These are phyloP conservation scores for Nasturtium officinale DNA, from an alignment of 345 rosid genomes.

Conservation along the genomic window DNA sequence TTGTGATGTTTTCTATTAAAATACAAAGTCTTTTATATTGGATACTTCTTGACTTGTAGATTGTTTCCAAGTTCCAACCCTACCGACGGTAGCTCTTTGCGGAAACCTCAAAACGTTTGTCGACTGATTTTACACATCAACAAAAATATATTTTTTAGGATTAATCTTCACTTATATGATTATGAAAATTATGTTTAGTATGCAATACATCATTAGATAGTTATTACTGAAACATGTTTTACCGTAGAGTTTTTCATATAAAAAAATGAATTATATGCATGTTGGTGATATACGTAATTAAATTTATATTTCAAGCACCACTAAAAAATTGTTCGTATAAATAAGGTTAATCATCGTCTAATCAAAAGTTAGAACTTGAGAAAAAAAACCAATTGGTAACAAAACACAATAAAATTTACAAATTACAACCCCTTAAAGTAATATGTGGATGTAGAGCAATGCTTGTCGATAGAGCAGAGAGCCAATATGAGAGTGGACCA, in stretches of 20 bases:
- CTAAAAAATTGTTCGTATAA: neutral
- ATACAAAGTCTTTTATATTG: neutral
- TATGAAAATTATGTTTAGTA: neutral
- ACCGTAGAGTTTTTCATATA: neutral
- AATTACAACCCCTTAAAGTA: neutral
- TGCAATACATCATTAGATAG: neutral
- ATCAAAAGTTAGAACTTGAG: neutral
- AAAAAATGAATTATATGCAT: neutral
- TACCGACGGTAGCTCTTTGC: neutral
- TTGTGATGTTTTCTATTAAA: constrained; percentile 1
- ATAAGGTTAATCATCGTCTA: neutral
- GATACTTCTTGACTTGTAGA: neutral
- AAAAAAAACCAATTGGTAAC: neutral
- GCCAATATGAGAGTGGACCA: constrained; percentile 37
- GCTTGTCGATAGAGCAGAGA: constrained; percentile 31
- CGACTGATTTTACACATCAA: neutral
- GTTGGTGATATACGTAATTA: neutral
- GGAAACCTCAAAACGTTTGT: neutral
- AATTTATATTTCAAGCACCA: neutral
- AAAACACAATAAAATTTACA: constrained; percentile 1
- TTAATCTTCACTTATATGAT: neutral
- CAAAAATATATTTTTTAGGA: neutral
- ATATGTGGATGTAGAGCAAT: constrained; percentile 24
- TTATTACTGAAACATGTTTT: neutral
- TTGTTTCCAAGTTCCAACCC: neutral